Conservation (phyloP, 164 flowering plant species). For the Stephania yunnanensis region DNA sequence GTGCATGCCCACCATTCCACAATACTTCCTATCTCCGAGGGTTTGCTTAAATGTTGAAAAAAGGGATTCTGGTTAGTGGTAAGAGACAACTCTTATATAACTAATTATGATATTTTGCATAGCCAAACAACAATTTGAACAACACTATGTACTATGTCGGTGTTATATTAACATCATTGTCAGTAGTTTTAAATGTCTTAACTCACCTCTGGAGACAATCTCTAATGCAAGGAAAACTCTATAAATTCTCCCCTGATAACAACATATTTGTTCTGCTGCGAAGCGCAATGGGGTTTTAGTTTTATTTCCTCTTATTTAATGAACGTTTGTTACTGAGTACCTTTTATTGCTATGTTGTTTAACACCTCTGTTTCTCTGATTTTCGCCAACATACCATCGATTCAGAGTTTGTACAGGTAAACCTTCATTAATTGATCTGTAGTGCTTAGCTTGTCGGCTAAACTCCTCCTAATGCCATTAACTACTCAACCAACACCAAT, state of each 20-base stretch:
- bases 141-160: neutral
- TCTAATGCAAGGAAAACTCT: neutral
- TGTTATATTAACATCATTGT: constrained; percentile 3
- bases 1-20: neutral
- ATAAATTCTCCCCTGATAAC: neutral
- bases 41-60: constrained; percentile 3
- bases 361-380: neutral
- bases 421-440: neutral
- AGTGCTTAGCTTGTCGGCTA: neutral
- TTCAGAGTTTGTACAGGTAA: neutral
- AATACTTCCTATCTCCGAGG: neutral
- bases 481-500: neutral
- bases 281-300: neutral
- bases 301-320: neutral
- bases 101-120: neutral
- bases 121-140: neutral
- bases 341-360: neutral
- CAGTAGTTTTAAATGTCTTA: neutral
- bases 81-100: too few species aligned
- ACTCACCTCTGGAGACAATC: neutral
- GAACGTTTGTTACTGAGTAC: neutral
- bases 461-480: neutral
- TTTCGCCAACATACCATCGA: neutral
- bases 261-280: neutral
- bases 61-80: neutral